phyloP scores from a whole-genome alignment of 441 rosid genomes.

The Populus hybrid region DNA sequence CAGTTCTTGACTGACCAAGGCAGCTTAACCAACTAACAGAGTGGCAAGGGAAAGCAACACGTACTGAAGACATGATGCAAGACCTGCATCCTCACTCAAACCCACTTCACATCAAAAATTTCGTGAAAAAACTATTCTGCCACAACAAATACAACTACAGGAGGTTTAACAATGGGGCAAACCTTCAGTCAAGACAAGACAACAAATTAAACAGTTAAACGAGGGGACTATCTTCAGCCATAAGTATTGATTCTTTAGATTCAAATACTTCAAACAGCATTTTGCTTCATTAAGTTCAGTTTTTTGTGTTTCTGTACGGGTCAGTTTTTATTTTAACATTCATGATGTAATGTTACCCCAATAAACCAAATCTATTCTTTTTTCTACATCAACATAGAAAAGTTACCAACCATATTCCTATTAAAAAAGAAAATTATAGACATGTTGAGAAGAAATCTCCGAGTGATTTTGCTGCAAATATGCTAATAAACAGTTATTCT shows the following conservation, averaged over 20 bases:
- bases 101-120: not conserved
- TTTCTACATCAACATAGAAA: too few species aligned
- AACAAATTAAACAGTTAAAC: slow-evolving; percentile 2
- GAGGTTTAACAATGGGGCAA: not conserved
- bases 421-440: too few species aligned
- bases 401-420: too few species aligned
- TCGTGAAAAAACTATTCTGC: not conserved
- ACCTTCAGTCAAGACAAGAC: not conserved
- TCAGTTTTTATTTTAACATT: too few species aligned
- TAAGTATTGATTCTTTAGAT: too few species aligned
- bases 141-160: too few species aligned
- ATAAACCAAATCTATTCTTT: too few species aligned
- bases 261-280: not conserved
- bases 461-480: too few species aligned
- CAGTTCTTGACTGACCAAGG: not conserved
- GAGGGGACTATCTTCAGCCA: not conserved
- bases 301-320: too few species aligned
- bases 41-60: not conserved
- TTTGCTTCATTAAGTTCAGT: not conserved
- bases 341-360: too few species aligned
- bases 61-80: not conserved
- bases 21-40: not conserved
- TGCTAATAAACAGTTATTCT: too few species aligned
- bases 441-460: too few species aligned
- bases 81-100: not conserved